Evolutionary conservation across 257 asterid genomes (phyloP).

Genomic region (Solanum phureja): DNA sequence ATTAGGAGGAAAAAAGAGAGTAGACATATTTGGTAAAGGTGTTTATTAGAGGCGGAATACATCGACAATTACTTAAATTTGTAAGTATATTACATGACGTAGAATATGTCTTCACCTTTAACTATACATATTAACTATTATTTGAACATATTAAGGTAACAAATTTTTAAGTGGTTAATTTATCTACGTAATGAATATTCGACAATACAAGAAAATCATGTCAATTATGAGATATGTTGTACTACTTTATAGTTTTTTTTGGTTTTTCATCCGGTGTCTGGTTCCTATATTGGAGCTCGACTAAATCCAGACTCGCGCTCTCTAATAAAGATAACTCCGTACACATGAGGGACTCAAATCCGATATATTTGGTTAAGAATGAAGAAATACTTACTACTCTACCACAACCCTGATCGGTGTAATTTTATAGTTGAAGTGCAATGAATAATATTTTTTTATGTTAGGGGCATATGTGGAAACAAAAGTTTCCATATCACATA

Average conservation of each 20-base stretch:
- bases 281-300: rapidly evolving
- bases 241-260: too few species aligned
- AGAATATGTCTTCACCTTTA: too few species aligned
- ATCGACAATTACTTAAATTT: neutral
- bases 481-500: neutral
- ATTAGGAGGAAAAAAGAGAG: neutral
- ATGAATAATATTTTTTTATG: neutral
- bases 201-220: too few species aligned
- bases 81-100: neutral
- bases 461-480: too few species aligned
- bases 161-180: neutral
- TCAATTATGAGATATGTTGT: too few species aligned
- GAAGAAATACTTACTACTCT: too few species aligned
- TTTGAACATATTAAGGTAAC: neutral
- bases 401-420: neutral
- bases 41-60: neutral
- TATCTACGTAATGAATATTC: neutral
- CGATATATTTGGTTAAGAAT: rapidly evolving
- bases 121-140: too few species aligned
- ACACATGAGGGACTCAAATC: too few species aligned
- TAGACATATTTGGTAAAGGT: neutral
- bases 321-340: too few species aligned
- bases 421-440: neutral
- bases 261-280: rapidly evolving
- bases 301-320: too few species aligned